Evolutionary conservation across 345 rosid species (phyloP), one percentile per base, ranked within the genome.

Genomic region (Microthlaspi erraticum): DNA sequence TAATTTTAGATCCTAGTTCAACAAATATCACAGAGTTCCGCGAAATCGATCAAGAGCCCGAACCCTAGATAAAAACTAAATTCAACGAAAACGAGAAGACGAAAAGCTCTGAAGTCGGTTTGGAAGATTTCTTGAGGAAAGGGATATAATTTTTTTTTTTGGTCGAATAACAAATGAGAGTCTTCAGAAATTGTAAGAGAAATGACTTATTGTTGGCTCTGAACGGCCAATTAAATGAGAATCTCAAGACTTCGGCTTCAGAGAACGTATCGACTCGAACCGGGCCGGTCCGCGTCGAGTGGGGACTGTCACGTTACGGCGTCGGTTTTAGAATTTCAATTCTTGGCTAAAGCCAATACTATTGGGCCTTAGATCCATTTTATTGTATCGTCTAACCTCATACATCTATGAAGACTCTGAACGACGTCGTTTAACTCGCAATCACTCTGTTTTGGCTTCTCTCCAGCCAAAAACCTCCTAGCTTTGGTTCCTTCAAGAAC

Each of bases 381-480:
- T 2, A 2, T n/a, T 2, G 51, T 16, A 38, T 77, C 45, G 6
- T 79, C 44, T 4, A 74, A 46, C 61, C 10, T 66, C 70, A 72
- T 66, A 43, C 81, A 84, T 51, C 74, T 19, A 61, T 82, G 82
- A n/a, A 86, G 46, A 71, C 74, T 78, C 10, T 59, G 19, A 10
- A 82, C 72, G 38, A 69, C 56, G 31, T 13, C 49, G 68, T 64
- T 52, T 42, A 83, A 44, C 38, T 73, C 78, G 50, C n/a, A 31
- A 32, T 44, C 53, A 43, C 61, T 73, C 10, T 64, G 79, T 55
- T 67, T 75, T 8, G 84, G 68, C 58, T 41, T 66, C 43, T 87
- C 84, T 46, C 96, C 90, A 4, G 89, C 89, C 44, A 79, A 45
- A 66, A 86, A 87, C 66, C 79, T 80, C 34, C 68, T 73, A 1